Evolutionary conservation across 495 filamentous ascomycete genomes (phyloP).

Genomic region (Talaromyces ruber): DNA sequence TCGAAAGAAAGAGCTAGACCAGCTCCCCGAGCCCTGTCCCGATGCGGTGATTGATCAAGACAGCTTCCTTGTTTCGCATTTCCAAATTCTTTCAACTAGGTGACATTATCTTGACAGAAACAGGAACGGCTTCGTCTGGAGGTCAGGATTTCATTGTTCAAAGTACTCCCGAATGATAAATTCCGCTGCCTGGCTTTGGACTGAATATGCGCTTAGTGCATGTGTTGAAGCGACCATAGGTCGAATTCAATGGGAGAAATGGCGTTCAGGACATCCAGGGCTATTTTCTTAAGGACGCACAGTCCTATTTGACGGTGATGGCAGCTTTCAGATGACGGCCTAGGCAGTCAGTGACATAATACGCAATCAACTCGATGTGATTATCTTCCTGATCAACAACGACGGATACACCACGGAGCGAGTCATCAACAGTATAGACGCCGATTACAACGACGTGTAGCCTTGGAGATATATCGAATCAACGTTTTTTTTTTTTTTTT

Average conservation of each 20-base stretch:
- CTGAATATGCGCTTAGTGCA: slow-evolving; percentile 39
- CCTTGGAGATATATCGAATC: slow-evolving; percentile 51
- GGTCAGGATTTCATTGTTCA: slow-evolving; percentile 22
- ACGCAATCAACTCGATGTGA: slow-evolving; percentile 54
- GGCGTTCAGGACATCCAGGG: neutral
- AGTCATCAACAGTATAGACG: slow-evolving; percentile 65
- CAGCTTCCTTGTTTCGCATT: neutral
- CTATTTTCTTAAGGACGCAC: slow-evolving; percentile 18
- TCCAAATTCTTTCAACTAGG: slow-evolving; percentile 19
- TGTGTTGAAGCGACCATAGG: slow-evolving; percentile 42
- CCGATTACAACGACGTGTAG: slow-evolving; percentile 63
- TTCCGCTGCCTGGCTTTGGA: slow-evolving; percentile 32
- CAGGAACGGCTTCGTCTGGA: slow-evolving; percentile 28
- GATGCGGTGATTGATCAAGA: neutral
- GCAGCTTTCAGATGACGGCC: slow-evolving; percentile 67
- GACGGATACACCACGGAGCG: slow-evolving; percentile 72
- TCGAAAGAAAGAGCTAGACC: neutral
- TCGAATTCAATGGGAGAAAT: slow-evolving; percentile 19
- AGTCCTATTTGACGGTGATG: slow-evolving; percentile 74
- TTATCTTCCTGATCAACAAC: slow-evolving; percentile 70
- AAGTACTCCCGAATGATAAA: slow-evolving; percentile 20
- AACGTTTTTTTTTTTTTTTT: neutral
- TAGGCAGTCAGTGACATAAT: slow-evolving; percentile 78
- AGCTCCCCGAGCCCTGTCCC: neutral
- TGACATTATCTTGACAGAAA: slow-evolving; percentile 34